phyloP scores from a whole-genome alignment of 768 basidiomycete genomes.

The Tylopilus vinaceipallidus region DNA sequence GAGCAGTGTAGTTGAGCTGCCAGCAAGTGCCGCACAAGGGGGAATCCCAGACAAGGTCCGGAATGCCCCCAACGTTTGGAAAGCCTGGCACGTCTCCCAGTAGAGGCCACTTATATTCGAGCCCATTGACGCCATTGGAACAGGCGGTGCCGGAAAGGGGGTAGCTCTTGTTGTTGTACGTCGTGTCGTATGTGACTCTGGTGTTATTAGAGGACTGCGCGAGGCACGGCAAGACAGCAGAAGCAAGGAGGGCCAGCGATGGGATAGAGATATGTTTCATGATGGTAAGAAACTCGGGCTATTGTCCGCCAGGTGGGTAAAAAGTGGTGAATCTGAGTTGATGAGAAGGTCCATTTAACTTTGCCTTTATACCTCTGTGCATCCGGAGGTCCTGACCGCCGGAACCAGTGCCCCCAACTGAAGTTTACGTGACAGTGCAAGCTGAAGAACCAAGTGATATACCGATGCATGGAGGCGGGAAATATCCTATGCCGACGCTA shows the following conservation, averaged over 20 bases:
- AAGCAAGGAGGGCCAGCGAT: neutral
- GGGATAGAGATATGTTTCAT: neutral
- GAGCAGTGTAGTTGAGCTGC: constrained; percentile 13
- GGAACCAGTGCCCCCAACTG: no score
- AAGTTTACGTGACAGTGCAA: no score
- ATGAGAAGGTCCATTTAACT: no score
- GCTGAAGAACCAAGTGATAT: no score
- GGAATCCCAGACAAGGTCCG: constrained; percentile 41
- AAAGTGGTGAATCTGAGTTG: neutral
- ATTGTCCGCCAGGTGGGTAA: no score
- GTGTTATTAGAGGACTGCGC: neutral
- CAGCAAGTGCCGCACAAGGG: constrained; percentile 59
- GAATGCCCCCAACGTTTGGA: constrained; percentile 32
- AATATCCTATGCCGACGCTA: no score
- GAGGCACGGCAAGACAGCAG: no score
- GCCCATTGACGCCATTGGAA: constrained; percentile 20
- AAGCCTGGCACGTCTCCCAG: constrained; percentile 34
- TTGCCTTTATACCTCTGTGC: no score
- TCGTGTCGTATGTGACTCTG: neutral
- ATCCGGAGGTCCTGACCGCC: no score
- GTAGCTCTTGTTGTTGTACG: constrained; percentile 17
- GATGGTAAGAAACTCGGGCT: neutral
- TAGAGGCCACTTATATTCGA: constrained; percentile 30
- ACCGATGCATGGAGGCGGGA: no score
- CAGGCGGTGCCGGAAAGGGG: constrained; percentile 23